Percentiles rank a stretch among this genome's conserved stretches.
These are phyloP conservation scores for Quillaja saponaria DNA, from an alignment of 306 rosid genomes.

Conservation along the genomic window DNA sequence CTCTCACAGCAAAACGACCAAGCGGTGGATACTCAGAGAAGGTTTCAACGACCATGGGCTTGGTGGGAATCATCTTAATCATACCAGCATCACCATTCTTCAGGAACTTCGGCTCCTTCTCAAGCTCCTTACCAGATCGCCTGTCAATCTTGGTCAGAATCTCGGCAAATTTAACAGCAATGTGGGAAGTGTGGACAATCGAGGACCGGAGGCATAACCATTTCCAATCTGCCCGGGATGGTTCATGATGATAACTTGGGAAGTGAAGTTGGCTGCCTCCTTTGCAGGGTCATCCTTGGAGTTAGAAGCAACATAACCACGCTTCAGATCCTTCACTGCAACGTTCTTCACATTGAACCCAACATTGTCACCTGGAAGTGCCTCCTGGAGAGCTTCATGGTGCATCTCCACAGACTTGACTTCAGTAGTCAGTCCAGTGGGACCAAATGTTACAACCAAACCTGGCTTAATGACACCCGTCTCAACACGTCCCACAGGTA, in stretches of 20 bases:
- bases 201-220: constrained; percentile 58
- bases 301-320: constrained; percentile 62
- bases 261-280: constrained; percentile 61
- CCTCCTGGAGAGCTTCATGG: constrained; percentile 59
- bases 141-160: constrained; percentile 65
- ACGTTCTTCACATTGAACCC: constrained; percentile 71
- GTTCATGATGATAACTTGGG: constrained; percentile 66
- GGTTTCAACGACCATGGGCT: constrained; percentile 65
- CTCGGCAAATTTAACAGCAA: constrained; percentile 63
- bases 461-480: constrained; percentile 57
- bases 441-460: constrained; percentile 54
- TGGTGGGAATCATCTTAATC: constrained; percentile 62
- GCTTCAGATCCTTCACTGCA: constrained; percentile 66
- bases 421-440: constrained; percentile 58
- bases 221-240: constrained; percentile 69
- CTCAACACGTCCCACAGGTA: constrained; percentile 65
- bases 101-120: constrained; percentile 67
- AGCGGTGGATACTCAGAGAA: constrained; percentile 61
- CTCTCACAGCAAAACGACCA: constrained; percentile 61
- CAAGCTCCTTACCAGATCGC: constrained; percentile 63
- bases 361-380: constrained; percentile 64
- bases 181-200: constrained; percentile 68
- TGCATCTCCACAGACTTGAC: constrained; percentile 69
- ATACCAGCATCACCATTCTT: constrained; percentile 60
- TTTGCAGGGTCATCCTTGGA: constrained; percentile 68